Evolutionary conservation across 345 rosid genomes (phyloP).

Genomic region (Populus euphratica): DNA sequence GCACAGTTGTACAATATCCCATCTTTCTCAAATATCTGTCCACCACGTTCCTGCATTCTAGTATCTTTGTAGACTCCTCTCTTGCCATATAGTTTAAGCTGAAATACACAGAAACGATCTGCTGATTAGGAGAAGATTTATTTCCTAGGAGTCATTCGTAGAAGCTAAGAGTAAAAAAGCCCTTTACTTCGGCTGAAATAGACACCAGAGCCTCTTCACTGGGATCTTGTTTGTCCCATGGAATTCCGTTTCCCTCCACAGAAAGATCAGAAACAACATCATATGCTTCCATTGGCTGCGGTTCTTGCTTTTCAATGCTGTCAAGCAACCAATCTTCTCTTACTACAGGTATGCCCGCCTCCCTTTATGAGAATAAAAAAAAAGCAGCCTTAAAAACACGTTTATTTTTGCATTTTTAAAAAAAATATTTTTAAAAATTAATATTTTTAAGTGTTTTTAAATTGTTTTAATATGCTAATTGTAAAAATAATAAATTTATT

Average conservation of each 20-base stretch:
- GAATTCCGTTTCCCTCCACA: conserved; percentile 61
- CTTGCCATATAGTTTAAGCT: conserved; percentile 74
- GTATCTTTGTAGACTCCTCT: conserved; percentile 63
- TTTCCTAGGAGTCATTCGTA: neutral
- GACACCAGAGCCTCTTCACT: conserved; percentile 57
- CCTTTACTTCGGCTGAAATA: conserved; percentile 43
- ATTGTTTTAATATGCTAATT: no score
- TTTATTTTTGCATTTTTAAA: no score
- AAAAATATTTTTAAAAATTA: no score
- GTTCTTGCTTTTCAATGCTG: conserved; percentile 66
- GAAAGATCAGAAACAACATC: conserved; percentile 56
- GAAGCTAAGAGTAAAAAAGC: neutral
- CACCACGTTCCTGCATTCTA: conserved; percentile 50
- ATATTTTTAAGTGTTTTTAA: no score
- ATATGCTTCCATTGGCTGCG: conserved; percentile 59
- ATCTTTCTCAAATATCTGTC: conserved; percentile 56
- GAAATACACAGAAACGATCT: conserved; percentile 14
- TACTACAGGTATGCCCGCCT: conserved; percentile 53
- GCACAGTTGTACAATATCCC: conserved; percentile 73
- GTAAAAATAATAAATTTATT: no score
- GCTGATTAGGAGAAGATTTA: neutral
- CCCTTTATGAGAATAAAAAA: conserved; percentile 29
- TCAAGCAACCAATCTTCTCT: conserved; percentile 69
- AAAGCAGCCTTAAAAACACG: neutral
- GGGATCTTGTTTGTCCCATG: conserved; percentile 66